These are phyloP conservation scores for Plantago coronopus DNA, from an alignment of 305 asterid species.

Conservation along the genomic window DNA sequence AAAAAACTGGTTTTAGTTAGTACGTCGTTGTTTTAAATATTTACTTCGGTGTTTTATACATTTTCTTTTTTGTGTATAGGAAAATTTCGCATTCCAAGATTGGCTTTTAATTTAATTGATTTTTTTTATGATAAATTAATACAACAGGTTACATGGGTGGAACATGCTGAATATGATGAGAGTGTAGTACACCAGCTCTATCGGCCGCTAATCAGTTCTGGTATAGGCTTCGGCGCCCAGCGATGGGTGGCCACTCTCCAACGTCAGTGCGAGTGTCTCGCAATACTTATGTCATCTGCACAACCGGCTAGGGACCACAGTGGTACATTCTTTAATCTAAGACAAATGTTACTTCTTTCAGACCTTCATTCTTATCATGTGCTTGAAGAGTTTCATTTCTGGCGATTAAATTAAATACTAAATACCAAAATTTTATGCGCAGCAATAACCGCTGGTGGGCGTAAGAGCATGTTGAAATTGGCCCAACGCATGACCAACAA, in stretches of 20 bases:
- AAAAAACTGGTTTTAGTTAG: too few species aligned
- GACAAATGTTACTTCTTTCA: background rate
- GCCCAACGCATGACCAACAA: conserved; percentile 94
- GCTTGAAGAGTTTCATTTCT: background rate
- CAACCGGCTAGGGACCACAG: conserved; percentile 48
- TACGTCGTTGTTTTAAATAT: too few species aligned
- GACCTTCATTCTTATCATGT: background rate
- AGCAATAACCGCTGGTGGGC: conserved; percentile 75
- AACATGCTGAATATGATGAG: conserved; percentile 83
- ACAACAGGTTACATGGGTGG: conserved; percentile 87
- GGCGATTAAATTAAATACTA: background rate
- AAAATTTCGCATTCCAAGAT: too few species aligned
- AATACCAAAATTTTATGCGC: conserved; percentile 9
- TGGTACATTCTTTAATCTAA: conserved; percentile 27
- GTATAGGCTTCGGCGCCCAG: conserved; percentile 88
- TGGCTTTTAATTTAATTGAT: too few species aligned
- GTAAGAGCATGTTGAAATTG: conserved; percentile 87
- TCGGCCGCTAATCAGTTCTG: conserved; percentile 56
- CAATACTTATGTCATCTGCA: conserved; percentile 78
- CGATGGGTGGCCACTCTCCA: conserved; percentile 87
- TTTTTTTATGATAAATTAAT: too few species aligned
- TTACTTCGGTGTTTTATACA: too few species aligned
- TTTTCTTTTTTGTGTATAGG: too few species aligned
- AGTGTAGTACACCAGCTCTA: conserved; percentile 63
- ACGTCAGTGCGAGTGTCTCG: conserved; percentile 87